Evolutionary conservation across 179 eudicot genomes (phyloP).

Genomic region (Camellia oleifera): DNA sequence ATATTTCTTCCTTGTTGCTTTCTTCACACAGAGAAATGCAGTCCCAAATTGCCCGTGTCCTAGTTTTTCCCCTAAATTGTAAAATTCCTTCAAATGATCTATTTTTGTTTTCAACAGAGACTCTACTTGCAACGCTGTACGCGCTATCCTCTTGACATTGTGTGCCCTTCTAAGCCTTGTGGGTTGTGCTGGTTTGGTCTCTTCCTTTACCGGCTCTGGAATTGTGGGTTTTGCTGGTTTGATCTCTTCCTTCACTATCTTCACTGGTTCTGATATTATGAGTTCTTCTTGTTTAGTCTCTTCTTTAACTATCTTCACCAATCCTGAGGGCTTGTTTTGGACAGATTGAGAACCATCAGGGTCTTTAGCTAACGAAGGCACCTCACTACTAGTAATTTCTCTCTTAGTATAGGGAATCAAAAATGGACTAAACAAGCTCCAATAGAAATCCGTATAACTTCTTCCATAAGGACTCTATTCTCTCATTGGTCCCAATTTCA

Average conservation of each 20-base stretch:
- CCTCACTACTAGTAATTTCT: conserved; percentile 16
- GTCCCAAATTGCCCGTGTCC: conserved; percentile 62
- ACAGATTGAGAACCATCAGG: conserved; percentile 21
- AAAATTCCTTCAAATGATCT: conserved; percentile 44
- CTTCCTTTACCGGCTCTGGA: too few relatives aligned
- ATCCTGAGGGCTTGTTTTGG: conserved; percentile 52
- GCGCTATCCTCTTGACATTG: conserved; percentile 30
- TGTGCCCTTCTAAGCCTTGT: conserved; percentile 11
- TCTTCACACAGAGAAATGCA: conserved; percentile 48
- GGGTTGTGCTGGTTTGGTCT: too few relatives aligned
- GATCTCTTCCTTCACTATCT: too few relatives aligned
- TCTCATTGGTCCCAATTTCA: too few relatives aligned
- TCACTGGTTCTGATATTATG: too few relatives aligned
- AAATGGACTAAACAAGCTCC: too few relatives aligned
- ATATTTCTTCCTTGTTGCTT: conserved; percentile 38
- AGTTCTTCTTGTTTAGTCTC: too few relatives aligned
- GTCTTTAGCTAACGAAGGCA: conserved; percentile 14
- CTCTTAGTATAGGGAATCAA: background rate
- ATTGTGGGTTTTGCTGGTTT: too few relatives aligned
- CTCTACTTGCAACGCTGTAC: conserved; percentile 45
- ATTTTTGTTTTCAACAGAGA: conserved; percentile 43
- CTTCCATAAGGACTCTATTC: too few relatives aligned
- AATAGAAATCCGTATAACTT: too few relatives aligned
- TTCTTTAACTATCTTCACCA: too few relatives aligned
- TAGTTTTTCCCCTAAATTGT: conserved; percentile 42